Evolutionary conservation across 2,329 filamentous ascomycete species (phyloP).

Genomic region (Chrysosporium keratinophilum): DNA sequence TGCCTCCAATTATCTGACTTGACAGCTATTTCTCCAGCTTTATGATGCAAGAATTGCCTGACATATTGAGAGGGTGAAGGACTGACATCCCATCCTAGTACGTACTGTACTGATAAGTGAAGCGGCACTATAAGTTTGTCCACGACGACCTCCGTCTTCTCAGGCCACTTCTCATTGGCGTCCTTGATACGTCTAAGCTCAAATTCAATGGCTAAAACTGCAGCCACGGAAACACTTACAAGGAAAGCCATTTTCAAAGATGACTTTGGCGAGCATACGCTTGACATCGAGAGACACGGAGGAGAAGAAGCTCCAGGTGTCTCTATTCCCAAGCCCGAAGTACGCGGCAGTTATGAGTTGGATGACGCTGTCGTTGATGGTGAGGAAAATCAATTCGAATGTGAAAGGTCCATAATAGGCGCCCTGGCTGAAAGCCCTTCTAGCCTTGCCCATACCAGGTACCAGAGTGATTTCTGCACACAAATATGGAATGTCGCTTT

Average conservation of each 20-base stretch:
- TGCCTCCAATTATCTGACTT: too few species aligned
- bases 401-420: background rate
- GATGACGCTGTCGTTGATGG: constrained; percentile 11
- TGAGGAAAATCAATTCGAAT: background rate
- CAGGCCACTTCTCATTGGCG: too few species aligned
- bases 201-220: background rate
- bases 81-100: too few species aligned
- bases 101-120: too few species aligned
- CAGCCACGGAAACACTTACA: background rate
- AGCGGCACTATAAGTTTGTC: too few species aligned
- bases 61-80: too few species aligned
- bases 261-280: background rate
- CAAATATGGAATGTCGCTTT: constrained; percentile 13
- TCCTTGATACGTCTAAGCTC: background rate
- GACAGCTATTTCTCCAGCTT: too few species aligned
- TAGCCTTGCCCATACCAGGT: constrained; percentile 10
- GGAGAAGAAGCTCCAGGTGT: background rate
- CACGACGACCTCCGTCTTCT: too few species aligned
- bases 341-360: background rate
- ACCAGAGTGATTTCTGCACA: constrained; percentile 9
- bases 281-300: background rate
- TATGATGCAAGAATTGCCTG: too few species aligned
- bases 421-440: background rate
- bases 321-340: background rate
- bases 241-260: background rate